Conservation (phyloP, 345 rosid species). For the Murraya koenigii region DNA sequence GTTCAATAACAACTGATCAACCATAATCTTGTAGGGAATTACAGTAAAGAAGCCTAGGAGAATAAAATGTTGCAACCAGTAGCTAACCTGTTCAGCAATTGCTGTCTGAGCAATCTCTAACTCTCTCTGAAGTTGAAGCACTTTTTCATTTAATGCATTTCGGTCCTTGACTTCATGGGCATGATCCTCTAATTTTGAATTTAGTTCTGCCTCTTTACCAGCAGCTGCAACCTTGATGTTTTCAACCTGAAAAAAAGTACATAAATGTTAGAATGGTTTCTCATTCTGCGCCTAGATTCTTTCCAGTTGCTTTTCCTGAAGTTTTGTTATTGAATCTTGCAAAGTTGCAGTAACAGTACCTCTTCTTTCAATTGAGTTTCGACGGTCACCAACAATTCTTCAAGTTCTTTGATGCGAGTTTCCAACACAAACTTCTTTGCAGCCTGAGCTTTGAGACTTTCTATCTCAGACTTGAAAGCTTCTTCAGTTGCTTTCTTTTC, state of each 20-base stretch:
- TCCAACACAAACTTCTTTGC: constrained; percentile 50
- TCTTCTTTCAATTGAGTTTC: constrained; percentile 48
- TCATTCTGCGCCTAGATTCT: neutral
- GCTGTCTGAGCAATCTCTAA: constrained; percentile 39
- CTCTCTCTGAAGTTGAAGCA: constrained; percentile 52
- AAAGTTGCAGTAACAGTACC: constrained; percentile 29
- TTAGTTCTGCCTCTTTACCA: constrained; percentile 39
- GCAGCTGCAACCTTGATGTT: constrained; percentile 32
- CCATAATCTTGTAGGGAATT: neutral
- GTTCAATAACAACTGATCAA: neutral
- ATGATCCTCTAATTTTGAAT: constrained; percentile 45
- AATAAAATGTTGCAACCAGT: neutral
- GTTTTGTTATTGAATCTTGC: neutral
- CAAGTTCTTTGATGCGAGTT: constrained; percentile 57
- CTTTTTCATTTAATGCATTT: constrained; percentile 41
- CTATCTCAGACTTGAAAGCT: constrained; percentile 42
- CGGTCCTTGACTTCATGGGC: constrained; percentile 36
- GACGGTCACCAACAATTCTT: constrained; percentile 40
- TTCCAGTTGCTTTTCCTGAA: neutral
- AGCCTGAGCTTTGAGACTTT: constrained; percentile 43
- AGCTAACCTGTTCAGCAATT: constrained; percentile 46
- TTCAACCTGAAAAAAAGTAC: constrained; percentile 35
- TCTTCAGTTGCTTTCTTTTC: constrained; percentile 47
- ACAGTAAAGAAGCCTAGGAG: neutral
- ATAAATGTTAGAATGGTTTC: constrained; percentile 1